Conservation (phyloP, 169 alveolate genomes). For the Eimeria necatrix region DNA sequence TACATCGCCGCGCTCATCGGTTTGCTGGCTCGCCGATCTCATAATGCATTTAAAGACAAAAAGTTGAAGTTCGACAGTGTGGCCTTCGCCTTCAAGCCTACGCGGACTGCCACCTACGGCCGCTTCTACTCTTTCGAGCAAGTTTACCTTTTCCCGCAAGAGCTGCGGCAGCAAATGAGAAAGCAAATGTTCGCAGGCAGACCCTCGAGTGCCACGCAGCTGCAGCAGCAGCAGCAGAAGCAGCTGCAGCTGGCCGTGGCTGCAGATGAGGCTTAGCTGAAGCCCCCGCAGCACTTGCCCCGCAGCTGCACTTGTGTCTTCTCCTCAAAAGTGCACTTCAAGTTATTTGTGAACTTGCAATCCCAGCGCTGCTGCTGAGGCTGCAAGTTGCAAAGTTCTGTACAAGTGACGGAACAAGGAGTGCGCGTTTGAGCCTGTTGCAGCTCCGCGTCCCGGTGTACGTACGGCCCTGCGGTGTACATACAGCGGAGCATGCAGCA, state of each 20-base stretch:
- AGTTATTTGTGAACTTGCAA: too few relatives aligned
- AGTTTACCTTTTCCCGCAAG: constrained; percentile 13
- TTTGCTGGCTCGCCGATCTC: constrained; percentile 1
- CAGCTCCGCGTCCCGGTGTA: too few relatives aligned
- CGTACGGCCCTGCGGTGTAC: too few relatives aligned
- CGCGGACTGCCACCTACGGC: constrained; percentile 13
- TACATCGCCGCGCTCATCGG: not conserved
- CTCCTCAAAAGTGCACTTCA: not conserved
- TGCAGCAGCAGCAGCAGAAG: not conserved
- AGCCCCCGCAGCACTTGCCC: not conserved
- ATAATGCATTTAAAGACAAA: not conserved
- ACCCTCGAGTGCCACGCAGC: not conserved
- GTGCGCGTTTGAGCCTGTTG: too few relatives aligned
- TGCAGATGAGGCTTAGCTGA: not conserved
- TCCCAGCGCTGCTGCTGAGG: too few relatives aligned
- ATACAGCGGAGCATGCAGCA: too few relatives aligned
- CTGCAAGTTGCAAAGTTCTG: too few relatives aligned
- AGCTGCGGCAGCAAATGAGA: too few relatives aligned
- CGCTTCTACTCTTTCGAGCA: constrained; percentile 33
- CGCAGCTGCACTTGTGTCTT: not conserved
- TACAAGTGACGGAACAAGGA: too few relatives aligned
- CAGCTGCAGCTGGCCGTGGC: not conserved
- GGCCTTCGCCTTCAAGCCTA: not conserved
- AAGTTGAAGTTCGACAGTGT: not conserved
- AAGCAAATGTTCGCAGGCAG: not conserved